Conservation (phyloP, 2,329 filamentous ascomycete species). For the Venturia carpophila region DNA sequence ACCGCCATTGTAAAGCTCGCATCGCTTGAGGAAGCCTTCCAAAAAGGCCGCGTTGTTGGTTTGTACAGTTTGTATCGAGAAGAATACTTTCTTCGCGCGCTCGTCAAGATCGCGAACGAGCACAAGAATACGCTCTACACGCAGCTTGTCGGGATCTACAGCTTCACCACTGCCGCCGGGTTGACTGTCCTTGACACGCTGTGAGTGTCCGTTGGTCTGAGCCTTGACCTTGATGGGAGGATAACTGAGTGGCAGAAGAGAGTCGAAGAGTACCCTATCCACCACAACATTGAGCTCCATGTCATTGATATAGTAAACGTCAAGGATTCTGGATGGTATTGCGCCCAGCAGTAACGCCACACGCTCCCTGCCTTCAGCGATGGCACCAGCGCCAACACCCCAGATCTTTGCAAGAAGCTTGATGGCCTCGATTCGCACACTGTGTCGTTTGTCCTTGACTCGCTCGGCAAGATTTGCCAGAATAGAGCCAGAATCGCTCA, state of each 20-base stretch:
- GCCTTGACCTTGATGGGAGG: conserved; percentile 58
- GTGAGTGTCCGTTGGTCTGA: conserved; percentile 45
- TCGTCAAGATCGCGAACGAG: conserved; percentile 70
- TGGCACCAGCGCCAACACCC: conserved; percentile 86
- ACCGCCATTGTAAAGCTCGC: conserved; percentile 83
- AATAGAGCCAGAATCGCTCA: conserved; percentile 68
- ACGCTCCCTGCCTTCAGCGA: conserved; percentile 71
- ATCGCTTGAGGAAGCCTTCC: conserved; percentile 69
- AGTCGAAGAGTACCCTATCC: conserved; percentile 79
- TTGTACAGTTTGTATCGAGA: conserved; percentile 74
- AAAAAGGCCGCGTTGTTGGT: conserved; percentile 65
- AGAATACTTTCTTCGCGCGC: conserved; percentile 78
- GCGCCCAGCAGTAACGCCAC: conserved; percentile 68
- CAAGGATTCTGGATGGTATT: conserved; percentile 78
- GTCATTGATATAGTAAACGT: conserved; percentile 85
- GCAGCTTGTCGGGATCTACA: conserved; percentile 64
- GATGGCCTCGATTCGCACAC: conserved; percentile 81
- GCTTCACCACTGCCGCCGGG: conserved; percentile 35
- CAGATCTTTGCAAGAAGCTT: conserved; percentile 76
- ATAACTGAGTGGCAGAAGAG: conserved; percentile 79
- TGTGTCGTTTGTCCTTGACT: conserved; percentile 74
- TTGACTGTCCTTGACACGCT: conserved; percentile 53
- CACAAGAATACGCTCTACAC: conserved; percentile 76
- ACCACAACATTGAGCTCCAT: conserved; percentile 75
- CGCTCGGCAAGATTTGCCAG: conserved; percentile 77